Evolutionary conservation across 2,329 filamentous ascomycete genomes (phyloP), one percentile per base, ranked within the genome.

Genomic region (Scedosporium boydii): DNA sequence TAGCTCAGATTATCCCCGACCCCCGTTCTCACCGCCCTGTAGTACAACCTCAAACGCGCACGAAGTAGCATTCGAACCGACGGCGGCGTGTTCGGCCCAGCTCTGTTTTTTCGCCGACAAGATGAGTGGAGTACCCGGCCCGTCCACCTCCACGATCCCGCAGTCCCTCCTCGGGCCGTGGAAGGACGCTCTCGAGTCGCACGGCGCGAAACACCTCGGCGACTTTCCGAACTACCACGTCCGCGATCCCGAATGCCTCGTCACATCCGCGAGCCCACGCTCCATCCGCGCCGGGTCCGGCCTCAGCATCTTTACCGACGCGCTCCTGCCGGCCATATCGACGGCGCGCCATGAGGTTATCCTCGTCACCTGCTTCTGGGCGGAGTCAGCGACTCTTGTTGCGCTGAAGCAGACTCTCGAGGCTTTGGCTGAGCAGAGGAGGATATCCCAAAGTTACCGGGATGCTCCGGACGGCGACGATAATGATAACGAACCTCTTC

Each of bases 311-410:
- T 86, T 81, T 67, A 77, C 78, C 0, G 74, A 77, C 46, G 74
- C 77, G 3, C 76, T 91, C 6, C 74, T 87, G 0, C 84, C 88
- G 1, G 83, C 85, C 7, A 80, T 93, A 3, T 74, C 83, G 4
- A 70, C 75, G 0, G 86, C 89, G 2, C 76, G 81, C 42, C 74
- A 80, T 58, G 89, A 91, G 68, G 76, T 93, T 29, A 83, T 92
- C 63, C 80, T 95, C 51, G 88, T 92, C 6, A 93, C 90, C 7
- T 93, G 90, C 73, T 95, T 93, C 74, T 93, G 90, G 89, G 86
- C 90, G 0, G 76, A 77, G 0, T 93, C 89, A 0, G 73, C 79
- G 1, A 87, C 85, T 0, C 77, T 87, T 18, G 75, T 80, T 3
- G 79, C 79, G 0, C 75, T 95, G 12, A 78, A 77, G 46, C 75